A percentile compares a stretch with the other conserved stretches of the same genome.
phyloP scores from a whole-genome alignment of 805 yeast genomes.

The Kluyveromyces wickerhamii region DNA sequence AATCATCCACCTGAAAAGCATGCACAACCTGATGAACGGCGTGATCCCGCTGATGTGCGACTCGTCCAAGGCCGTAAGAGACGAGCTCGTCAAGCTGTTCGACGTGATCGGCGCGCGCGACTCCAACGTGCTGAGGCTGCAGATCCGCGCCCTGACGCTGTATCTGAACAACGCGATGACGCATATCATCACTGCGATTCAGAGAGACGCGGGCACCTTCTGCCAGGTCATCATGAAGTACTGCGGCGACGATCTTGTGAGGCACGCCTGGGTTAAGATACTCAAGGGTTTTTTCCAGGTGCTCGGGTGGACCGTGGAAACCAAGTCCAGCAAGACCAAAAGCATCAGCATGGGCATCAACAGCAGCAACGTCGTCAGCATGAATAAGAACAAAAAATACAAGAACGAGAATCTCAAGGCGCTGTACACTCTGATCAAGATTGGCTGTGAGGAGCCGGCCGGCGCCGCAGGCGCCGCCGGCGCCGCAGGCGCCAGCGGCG shows the following conservation, averaged over 20 bases:
- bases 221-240: constrained; percentile 49
- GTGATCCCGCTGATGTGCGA: constrained; percentile 39
- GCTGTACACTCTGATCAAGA: constrained; percentile 35
- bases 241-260: constrained; percentile 47
- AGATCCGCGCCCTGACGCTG: constrained; percentile 53
- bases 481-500: neutral
- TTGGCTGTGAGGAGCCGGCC: constrained; percentile 37
- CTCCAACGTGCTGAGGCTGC: constrained; percentile 50
- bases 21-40: constrained; percentile 26
- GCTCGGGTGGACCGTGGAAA: constrained; percentile 57
- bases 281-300: constrained; percentile 60
- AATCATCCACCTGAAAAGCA: constrained; percentile 25
- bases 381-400: constrained; percentile 13
- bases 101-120: constrained; percentile 41
- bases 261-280: constrained; percentile 61
- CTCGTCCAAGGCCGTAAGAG: constrained; percentile 56
- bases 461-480: neutral
- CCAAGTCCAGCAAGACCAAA: constrained; percentile 17
- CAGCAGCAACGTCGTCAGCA: constrained; percentile 10
- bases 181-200: constrained; percentile 69
- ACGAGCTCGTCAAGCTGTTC: constrained; percentile 42
- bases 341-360: constrained; percentile 19
- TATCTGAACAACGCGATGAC: constrained; percentile 90
- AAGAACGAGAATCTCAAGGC: constrained; percentile 32
- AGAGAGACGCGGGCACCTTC: constrained; percentile 68